Base-by-base conservation (phyloP, 2,329 filamentous ascomycete species). In the Colletotrichum sp. region DNA sequence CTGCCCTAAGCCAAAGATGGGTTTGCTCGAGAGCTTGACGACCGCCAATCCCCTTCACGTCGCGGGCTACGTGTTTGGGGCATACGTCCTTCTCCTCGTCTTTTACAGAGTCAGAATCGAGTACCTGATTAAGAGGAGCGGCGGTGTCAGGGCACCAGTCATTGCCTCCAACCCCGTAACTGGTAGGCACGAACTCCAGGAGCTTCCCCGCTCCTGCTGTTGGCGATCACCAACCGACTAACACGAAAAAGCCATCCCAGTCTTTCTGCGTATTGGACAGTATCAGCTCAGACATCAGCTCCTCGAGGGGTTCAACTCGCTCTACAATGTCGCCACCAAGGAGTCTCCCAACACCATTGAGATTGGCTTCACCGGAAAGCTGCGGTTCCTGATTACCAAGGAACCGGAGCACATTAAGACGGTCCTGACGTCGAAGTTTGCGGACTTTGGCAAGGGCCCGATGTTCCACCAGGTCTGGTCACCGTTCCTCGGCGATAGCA, bases 401-500 rank as follows among this genome's bases (percentile, higher is more conserved):
- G 90, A 93, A 44, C 89, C 89, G 1, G 88, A 89, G 72, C 92
- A 93, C 72, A 80, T 84, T 63, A 80, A 83, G 75, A 78, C 82
- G 9, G 71, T 83, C 4, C 75, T 93, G 15, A 89, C 91, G 0
- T 88, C 87, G 30, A 87, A 91, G 69, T 92, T 92, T 80, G 84
- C 88, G 72, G 88, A 91, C 75, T 93, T 89, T 73, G 86, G 86
- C 26, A 85, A 91, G 69, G 87, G 88, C 0, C 73, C 81, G 0
- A 74, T 78, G n/a, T 87, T 90, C 74, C 87, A 88, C 72, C 72
- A 82, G 2, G 80, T 84, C 5, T 87, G 89, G 81, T 79, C 83
- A 2, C 88, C 87, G 0, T 85, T 92, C 63, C 83, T 92, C 9
- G 90, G 90, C 4, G 85, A 91, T 76, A 89, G 89, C 60, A 92